A percentile compares a stretch with the other conserved stretches of the same genome.
phyloP scores from a whole-genome alignment of 352 stramenopile species.

The Thalassiosira hispida region DNA sequence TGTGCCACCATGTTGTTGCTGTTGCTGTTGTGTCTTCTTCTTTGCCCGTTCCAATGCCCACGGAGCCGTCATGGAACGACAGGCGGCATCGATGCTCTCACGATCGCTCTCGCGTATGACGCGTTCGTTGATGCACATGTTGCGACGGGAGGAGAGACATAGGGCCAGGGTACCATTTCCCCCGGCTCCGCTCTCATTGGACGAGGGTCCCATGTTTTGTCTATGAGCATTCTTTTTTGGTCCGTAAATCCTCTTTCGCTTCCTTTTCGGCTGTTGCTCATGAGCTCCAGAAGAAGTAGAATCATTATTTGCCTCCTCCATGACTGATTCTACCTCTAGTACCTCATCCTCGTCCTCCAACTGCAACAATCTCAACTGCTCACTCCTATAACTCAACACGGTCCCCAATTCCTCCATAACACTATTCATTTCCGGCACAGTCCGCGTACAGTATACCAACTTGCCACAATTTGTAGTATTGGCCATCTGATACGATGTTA shows the following conservation, averaged over 20 bases:
- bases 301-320: neutral
- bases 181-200: constrained; percentile 62
- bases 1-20: neutral
- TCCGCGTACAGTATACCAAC: constrained; percentile 98
- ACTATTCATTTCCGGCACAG: constrained; percentile 97
- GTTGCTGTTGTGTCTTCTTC: constrained; percentile 22
- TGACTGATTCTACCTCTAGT: neutral
- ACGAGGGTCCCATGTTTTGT: constrained; percentile 64
- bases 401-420: constrained; percentile 97
- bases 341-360: constrained; percentile 12
- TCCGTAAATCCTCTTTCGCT: constrained; percentile 53
- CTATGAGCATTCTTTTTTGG: constrained; percentile 39
- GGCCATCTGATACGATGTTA: constrained; percentile 94
- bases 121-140: constrained; percentile 98
- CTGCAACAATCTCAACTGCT: constrained; percentile 54
- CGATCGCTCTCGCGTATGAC: constrained; percentile 95
- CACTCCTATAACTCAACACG: constrained; percentile 87
- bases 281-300: neutral
- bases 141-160: constrained; percentile 89
- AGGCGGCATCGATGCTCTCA: constrained; percentile 96
- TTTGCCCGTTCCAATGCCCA: constrained; percentile 92
- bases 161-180: constrained; percentile 82
- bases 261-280: constrained; percentile 20
- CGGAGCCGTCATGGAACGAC: constrained; percentile 95
- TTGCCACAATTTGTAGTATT: constrained; percentile 94